Evolutionary conservation across 176 grass and related monocot species (phyloP), one percentile per base, ranked within the genome.

Genomic region (Ananas comosus): DNA sequence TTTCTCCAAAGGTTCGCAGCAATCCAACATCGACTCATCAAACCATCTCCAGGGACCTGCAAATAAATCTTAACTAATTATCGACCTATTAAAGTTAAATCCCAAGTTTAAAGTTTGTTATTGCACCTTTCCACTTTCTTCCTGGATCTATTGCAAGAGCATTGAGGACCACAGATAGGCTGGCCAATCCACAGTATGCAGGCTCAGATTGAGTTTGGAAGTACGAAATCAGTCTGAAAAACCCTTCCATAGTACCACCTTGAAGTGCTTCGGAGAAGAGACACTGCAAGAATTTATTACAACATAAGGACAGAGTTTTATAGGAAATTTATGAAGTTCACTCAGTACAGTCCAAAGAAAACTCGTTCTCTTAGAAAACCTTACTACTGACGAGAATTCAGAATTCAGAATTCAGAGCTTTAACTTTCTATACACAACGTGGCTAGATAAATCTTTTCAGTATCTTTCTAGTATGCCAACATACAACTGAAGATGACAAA

Each of bases 21-120:
- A 96, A 42, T 96, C 93, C 49, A 96, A 83, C 93, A 96, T 96
- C 65, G 93, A 87, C 83, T 96, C 93, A 33, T 96, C 93, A 81
- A 92, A 96, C 93, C 93, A 96, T 48, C 93, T 82, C 93, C 93
- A 92, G 48, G 89, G 92, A 51, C 74, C 83, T 86, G 69, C 64
- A 74, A 68, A 51, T 8, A 14, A 68, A 49, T 63, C 28, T 19
- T 13, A 9, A 61, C 9, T 2, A 61, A 61, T 18, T 16, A 2
- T 21, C 8, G 17, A 18, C 56, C 2, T n/a, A 61, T 6, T 11
- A 61, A 61, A 16, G 21, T 10, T 18, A 61, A 59, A 21, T 18
- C 16, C 21, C 4, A 18, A 61, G 56, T 18, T 61, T 18, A 61
- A 61, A n/a, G 52, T 56, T 4, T 12, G 13, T 56, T 13, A 56